A percentile compares a stretch with the other conserved stretches of the same genome.
phyloP scores from a whole-genome alignment of 805 yeast genomes.

The Kodamaea laetipori region DNA sequence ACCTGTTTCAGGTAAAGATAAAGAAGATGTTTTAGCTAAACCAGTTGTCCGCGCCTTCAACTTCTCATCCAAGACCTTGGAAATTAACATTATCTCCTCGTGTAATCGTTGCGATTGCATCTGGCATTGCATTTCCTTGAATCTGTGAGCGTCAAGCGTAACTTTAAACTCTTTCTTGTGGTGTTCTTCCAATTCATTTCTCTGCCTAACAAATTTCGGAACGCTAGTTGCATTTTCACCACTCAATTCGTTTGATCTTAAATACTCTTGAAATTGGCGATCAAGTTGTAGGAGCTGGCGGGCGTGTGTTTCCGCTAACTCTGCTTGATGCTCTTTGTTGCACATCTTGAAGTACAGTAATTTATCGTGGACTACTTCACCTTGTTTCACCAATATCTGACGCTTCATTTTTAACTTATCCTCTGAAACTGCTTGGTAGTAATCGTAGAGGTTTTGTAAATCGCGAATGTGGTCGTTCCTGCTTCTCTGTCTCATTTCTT shows the following conservation, averaged over 20 bases:
- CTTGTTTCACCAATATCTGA: not conserved
- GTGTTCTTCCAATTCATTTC: conserved; percentile 2
- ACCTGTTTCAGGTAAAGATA: too few species aligned
- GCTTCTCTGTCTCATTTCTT: not conserved
- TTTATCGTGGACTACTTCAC: not conserved
- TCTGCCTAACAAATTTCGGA: not conserved
- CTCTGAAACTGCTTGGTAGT: not conserved
- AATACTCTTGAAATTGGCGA: conserved; percentile 5
- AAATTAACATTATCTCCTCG: conserved; percentile 2
- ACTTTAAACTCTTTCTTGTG: not conserved
- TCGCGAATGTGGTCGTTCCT: not conserved
- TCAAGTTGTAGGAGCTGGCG: conserved; percentile 2
- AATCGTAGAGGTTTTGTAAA: not conserved
- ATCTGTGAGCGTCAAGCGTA: not conserved
- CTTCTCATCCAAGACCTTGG: not conserved
- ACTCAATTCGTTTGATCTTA: not conserved
- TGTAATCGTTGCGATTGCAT: not conserved
- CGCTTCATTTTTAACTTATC: not conserved
- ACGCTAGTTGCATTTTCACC: not conserved
- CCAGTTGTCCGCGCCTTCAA: not conserved
- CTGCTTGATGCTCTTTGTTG: not conserved
- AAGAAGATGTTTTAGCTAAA: too few species aligned
- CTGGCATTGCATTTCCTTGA: not conserved
- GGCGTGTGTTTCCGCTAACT: not conserved
- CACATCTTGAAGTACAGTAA: not conserved